Conservation (phyloP, 345 rosid species). For the thale cress (Arabidopsis thaliana) region TAIR10.1 NC_003076.8:13939501-13940000, state of each 20-base stretch:
- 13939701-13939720: constrained; percentile 30
- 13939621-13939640: constrained; percentile 25
- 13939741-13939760: constrained; percentile 20
- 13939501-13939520: constrained; percentile 37
- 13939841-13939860: constrained; percentile 19
- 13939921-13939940: constrained; percentile 32
- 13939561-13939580: not conserved
- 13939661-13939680: constrained; percentile 33
- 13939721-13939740: constrained; percentile 59
- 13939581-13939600: constrained; percentile 26
- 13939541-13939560: constrained; percentile 1
- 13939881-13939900: constrained; percentile 51
- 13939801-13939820: constrained; percentile 22
- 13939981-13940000: constrained; percentile 28
- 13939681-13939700: constrained; percentile 54
- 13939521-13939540: constrained; percentile 17
- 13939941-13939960: constrained; percentile 37
- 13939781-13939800: constrained; percentile 19
- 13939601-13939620: constrained; percentile 22
- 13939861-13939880: constrained; percentile 39
- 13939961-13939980: constrained; percentile 45
- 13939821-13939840: constrained; percentile 19
- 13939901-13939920: constrained; percentile 50
- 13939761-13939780: constrained; percentile 9
- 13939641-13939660: constrained; percentile 38